These are phyloP conservation scores for Colletotrichum eremochloae DNA, from an alignment of 2,329 filamentous ascomycete species.

Conservation along the genomic window DNA sequence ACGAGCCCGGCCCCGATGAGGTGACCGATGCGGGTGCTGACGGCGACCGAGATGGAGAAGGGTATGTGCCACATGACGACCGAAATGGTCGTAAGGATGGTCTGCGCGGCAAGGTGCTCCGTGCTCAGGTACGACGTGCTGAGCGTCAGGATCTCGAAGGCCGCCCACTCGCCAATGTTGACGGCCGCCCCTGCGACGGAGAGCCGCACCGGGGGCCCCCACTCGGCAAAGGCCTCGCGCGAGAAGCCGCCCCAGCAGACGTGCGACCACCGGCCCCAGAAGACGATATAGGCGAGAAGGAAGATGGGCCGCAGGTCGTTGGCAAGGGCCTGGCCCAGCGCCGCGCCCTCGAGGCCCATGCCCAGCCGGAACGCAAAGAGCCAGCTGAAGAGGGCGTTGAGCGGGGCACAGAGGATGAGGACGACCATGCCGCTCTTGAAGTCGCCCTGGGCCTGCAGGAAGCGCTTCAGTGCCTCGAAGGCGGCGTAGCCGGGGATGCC, in stretches of 20 bases:
- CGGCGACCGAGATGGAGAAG: slow-evolving; percentile 57
- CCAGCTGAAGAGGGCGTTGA: slow-evolving; percentile 64
- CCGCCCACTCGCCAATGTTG: slow-evolving; percentile 58
- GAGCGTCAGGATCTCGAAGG: slow-evolving; percentile 59
- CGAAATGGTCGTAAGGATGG: slow-evolving; percentile 56
- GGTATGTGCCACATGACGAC: slow-evolving; percentile 59
- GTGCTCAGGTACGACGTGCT: slow-evolving; percentile 61
- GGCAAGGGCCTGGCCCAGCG: slow-evolving; percentile 62
- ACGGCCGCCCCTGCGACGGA: slow-evolving; percentile 56
- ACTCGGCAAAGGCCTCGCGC: slow-evolving; percentile 51
- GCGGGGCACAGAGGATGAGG: slow-evolving; percentile 60
- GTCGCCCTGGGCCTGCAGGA: slow-evolving; percentile 67
- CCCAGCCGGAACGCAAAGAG: slow-evolving; percentile 57
- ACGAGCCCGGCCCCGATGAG: slow-evolving; percentile 56
- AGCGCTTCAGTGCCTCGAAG: slow-evolving; percentile 68
- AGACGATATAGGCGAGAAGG: slow-evolving; percentile 60
- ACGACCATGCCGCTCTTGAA: slow-evolving; percentile 64
- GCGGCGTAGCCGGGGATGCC: slow-evolving; percentile 66
- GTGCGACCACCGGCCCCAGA: slow-evolving; percentile 56
- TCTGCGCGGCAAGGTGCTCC: slow-evolving; percentile 57
- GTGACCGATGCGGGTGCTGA: slow-evolving; percentile 58
- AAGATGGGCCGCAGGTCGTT: slow-evolving; percentile 63
- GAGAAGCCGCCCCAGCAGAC: slow-evolving; percentile 62
- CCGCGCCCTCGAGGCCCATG: slow-evolving; percentile 65
- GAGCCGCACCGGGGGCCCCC: slow-evolving; percentile 56